phyloP scores from a whole-genome alignment of 306 rosid genomes.

The Cucumis cinereus region DNA sequence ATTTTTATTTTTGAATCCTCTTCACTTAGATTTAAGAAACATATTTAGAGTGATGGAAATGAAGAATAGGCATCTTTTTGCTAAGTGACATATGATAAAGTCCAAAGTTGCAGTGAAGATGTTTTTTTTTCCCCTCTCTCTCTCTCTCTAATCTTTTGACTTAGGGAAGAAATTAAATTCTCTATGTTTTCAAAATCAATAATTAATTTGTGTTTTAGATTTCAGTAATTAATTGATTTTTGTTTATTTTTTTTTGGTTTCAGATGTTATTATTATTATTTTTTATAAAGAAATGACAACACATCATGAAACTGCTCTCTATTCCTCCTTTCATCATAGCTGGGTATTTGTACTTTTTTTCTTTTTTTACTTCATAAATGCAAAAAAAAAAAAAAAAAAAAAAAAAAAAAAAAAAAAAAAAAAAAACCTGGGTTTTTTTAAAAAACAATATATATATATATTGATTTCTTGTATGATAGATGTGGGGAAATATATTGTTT shows the following conservation, averaged over 20 bases:
- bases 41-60: not conserved
- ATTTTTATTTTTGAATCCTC: not conserved
- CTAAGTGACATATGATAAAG: conserved; percentile 33
- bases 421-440: too few species aligned
- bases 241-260: not conserved
- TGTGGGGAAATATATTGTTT: not conserved
- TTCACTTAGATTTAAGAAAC: conserved; percentile 13
- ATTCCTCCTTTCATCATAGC: not conserved
- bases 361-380: not conserved
- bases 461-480: not conserved
- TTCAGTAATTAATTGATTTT: not conserved
- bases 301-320: not conserved
- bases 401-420: too few species aligned
- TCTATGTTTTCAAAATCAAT: not conserved
- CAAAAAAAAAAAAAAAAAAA: not conserved
- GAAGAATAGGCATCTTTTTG: conserved; percentile 38
- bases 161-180: not conserved
- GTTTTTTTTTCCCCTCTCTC: not conserved
- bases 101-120: conserved; percentile 13
- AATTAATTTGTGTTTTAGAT: not conserved
- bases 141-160: not conserved
- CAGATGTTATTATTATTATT: too few species aligned
- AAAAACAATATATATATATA: too few species aligned
- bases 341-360: not conserved
- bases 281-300: not conserved